Evolutionary conservation across 345 rosid genomes (phyloP).

Genomic region (Noccaea caerulescens): DNA sequence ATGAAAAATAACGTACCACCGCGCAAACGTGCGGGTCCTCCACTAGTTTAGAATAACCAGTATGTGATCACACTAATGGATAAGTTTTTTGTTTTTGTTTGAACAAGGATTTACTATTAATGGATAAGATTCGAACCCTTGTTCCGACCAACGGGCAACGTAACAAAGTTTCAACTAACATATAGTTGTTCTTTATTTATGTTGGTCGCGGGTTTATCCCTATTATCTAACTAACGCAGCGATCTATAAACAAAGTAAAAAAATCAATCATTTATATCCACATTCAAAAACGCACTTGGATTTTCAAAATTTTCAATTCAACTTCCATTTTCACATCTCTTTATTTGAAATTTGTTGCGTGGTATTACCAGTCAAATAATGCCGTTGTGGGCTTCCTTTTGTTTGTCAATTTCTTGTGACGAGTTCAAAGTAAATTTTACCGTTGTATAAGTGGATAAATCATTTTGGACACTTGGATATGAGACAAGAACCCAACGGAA

Average conservation of each 20-base stretch:
- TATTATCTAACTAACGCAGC: not conserved
- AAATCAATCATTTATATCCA: not conserved
- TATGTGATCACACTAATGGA: not conserved
- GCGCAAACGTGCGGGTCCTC: too few relatives aligned
- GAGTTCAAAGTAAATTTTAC: conserved; percentile 24
- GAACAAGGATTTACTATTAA: too few relatives aligned
- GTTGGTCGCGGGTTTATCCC: not conserved
- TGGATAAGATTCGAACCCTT: not conserved
- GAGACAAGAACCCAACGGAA: conserved; percentile 18
- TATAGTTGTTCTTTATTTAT: too few relatives aligned
- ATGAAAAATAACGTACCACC: too few relatives aligned
- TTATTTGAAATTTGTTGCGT: not conserved
- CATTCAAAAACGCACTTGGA: not conserved
- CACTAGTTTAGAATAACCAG: not conserved
- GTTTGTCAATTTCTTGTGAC: conserved; percentile 28
- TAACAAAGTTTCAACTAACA: not conserved
- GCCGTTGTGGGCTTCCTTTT: conserved; percentile 36
- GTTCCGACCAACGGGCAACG: not conserved
- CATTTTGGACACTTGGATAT: conserved; percentile 19
- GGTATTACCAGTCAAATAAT: conserved; percentile 35
- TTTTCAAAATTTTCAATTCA: not conserved
- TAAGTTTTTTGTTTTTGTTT: too few relatives aligned
- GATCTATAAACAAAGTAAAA: too few relatives aligned
- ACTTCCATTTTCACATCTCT: conserved; percentile 16
- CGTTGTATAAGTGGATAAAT: conserved; percentile 17